Evolutionary conservation across 177 flowering plant species (phyloP), one percentile per base, ranked within the genome.

Genomic region (Telopea speciosissima): DNA sequence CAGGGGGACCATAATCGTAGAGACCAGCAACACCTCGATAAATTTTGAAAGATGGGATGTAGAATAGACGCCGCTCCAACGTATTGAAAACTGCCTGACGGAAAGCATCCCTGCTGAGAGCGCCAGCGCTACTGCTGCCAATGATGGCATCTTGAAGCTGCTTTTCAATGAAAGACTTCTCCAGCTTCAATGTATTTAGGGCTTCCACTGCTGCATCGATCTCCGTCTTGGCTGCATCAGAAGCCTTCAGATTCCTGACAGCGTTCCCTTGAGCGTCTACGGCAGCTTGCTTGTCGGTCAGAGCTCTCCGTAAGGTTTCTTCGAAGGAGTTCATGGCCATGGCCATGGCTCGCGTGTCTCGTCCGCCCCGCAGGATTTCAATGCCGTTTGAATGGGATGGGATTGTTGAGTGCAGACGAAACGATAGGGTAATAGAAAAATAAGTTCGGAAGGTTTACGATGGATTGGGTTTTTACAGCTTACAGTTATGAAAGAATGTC

Each of bases 1-100:
- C 99, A 5, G 99, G 97, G 0, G 99, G 99, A 5, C 99, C 99
- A 74, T 88, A 95, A 65, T 92, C 97, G 59, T 86, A 95, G 28
- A 95, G 81, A 8, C 99, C 99, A 45, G 96, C 97, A 24, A 95
- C 97, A 23, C 97, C 97, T 1, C 96, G 66, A 66, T 91, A 92
- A 64, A 95, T 95, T 83, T 90, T 91, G 81, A 95, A 95, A 0
- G 97, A 87, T 0, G 96, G 97, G 40, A 87, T 85, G 74, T 86
- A 92, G 71, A 95, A 95, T 26, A 92, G 68, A 12, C 96, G 87
- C 68, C 99, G 80, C 59, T 95, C 97, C 21, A 95, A 81, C 0
- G 96, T 85, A 69, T 95, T 95, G 7, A 73, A 83, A 8, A 91
- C 94, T 0, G 85, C 75, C 59, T 83, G 88, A 7, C 97, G 87